Evolutionary conservation across 2,329 filamentous ascomycete genomes (phyloP), one percentile per base, ranked within the genome.

Genomic region (Colletotrichum spinosum): DNA sequence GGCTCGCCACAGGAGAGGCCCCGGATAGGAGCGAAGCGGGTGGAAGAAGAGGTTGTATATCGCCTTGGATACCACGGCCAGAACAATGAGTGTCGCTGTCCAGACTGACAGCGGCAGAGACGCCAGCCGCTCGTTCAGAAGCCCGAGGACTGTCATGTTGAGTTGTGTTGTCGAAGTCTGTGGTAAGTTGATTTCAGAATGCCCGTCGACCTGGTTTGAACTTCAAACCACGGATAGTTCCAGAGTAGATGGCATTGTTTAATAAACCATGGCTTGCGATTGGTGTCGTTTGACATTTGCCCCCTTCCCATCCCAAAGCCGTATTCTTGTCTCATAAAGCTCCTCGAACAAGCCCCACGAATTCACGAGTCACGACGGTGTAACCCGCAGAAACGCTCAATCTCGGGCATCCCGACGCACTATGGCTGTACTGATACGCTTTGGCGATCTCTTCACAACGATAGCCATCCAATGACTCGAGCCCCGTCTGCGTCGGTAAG

Each of bases 1-100:
- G 15, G 63, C 59, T 1, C 44, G 48, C 63, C 53, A 58, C 7
- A 72, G 50, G 54, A 71, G 50, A 2, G 59, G 63, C 1, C 59
- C 63, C 5, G 63, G 63, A 9, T 64, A 66, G 17, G n/a, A 35
- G 13, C 59, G 37, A 6, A 66, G 35, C 1, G 63, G 53, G 5
- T 66, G 63, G 13, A 66, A 39, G 13, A 44, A 58, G 4, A 66
- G 13, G 6, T 66, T 66, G 33, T 64, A 66, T 2, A 7, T 52
- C 49, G 49, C 49, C n/a, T 52, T 52, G 9, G 8, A 17, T 17
- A 38, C 25, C 9, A 52, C 5, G 34, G 49, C 34, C 6, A 52
- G 1, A 52, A 52, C 9, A 12, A 52, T 39, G 1, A 52, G 34
- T 38, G 49, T n/a, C 6, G 13, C 49, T 37, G 49, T 37, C 25